A percentile compares a stretch with the other conserved stretches of the same genome.
Conservation (phyloP, 306 rosid species). For the Crataegus laevigata region DNA sequence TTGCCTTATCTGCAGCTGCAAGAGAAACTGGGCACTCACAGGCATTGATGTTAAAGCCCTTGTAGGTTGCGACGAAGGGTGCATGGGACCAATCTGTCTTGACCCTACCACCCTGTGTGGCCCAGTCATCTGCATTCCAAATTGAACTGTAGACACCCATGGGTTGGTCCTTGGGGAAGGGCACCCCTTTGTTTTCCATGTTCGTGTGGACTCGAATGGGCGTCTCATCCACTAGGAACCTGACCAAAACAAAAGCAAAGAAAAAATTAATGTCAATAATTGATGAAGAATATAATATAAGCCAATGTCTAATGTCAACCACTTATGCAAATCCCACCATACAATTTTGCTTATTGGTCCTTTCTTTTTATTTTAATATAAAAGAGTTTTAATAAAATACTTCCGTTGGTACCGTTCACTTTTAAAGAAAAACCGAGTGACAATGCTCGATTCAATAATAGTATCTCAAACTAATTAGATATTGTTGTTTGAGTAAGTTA, state of each 20-base stretch:
- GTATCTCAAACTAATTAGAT: too few relatives aligned
- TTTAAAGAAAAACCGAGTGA: too few relatives aligned
- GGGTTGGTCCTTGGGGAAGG: slow-evolving; percentile 76
- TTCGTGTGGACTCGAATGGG: slow-evolving; percentile 78
- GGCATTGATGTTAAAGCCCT: slow-evolving; percentile 56
- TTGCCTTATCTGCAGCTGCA: slow-evolving; percentile 26
- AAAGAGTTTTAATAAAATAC: too few relatives aligned
- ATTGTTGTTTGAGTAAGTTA: too few relatives aligned
- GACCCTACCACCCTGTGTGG: slow-evolving; percentile 94
- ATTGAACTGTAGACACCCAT: slow-evolving; percentile 95
- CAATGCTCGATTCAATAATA: too few relatives aligned
- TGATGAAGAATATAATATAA: too few relatives aligned
- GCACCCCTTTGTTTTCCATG: slow-evolving; percentile 71
- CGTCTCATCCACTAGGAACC: slow-evolving; percentile 75
- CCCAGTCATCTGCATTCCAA: slow-evolving; percentile 99
- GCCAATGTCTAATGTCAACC: not conserved
- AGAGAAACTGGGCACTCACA: slow-evolving; percentile 45
- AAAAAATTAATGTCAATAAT: not conserved
- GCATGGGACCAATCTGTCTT: slow-evolving; percentile 96
- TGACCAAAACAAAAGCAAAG: not conserved
- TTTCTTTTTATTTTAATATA: not conserved
- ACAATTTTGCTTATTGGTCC: not conserved
- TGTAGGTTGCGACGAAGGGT: slow-evolving; percentile 70
- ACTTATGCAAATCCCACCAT: not conserved
- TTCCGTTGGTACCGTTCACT: too few relatives aligned